Evolutionary conservation across 441 rosid species (phyloP).

Genomic region (Lepidium campestre): DNA sequence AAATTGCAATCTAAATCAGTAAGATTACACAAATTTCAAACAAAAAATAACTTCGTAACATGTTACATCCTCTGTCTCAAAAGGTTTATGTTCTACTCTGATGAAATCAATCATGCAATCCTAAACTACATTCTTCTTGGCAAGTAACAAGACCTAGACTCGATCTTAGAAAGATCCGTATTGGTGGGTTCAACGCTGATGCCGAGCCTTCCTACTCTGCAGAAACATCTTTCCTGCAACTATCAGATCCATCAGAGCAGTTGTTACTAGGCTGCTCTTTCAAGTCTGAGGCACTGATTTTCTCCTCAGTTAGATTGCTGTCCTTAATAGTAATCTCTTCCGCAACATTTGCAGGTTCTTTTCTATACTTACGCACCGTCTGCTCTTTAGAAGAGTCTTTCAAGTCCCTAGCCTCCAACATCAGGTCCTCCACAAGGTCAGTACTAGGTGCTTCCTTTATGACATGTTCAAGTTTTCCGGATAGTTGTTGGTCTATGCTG

Average conservation of each 20-base stretch:
- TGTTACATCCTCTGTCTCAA: not conserved
- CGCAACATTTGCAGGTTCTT: slow-evolving; percentile 10
- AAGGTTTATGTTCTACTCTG: not conserved
- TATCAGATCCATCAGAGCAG: slow-evolving; percentile 6
- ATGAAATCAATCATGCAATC: not conserved
- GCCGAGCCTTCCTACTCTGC: slow-evolving; percentile 12
- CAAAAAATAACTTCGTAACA: not conserved
- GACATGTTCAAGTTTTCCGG: slow-evolving; percentile 16
- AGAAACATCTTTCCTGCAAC: slow-evolving; percentile 9
- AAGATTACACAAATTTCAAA: not conserved
- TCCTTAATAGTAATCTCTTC: not conserved
- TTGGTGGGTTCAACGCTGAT: slow-evolving; percentile 29
- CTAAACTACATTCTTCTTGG: not conserved
- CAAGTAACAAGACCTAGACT: not conserved
- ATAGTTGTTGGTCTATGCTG: slow-evolving; percentile 20
- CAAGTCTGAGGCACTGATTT: not conserved
- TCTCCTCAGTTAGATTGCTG: not conserved
- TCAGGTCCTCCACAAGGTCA: slow-evolving; percentile 23
- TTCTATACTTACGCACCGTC: not conserved
- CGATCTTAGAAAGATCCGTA: not conserved
- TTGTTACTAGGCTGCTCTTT: slow-evolving; percentile 14
- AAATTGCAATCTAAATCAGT: not conserved
- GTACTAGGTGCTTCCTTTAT: slow-evolving; percentile 17
- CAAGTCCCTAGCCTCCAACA: not conserved
- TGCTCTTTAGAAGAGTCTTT: slow-evolving; percentile 19